phyloP scores from a whole-genome alignment of 768 basidiomycete species.

The Pisolithus marmoratus region DNA sequence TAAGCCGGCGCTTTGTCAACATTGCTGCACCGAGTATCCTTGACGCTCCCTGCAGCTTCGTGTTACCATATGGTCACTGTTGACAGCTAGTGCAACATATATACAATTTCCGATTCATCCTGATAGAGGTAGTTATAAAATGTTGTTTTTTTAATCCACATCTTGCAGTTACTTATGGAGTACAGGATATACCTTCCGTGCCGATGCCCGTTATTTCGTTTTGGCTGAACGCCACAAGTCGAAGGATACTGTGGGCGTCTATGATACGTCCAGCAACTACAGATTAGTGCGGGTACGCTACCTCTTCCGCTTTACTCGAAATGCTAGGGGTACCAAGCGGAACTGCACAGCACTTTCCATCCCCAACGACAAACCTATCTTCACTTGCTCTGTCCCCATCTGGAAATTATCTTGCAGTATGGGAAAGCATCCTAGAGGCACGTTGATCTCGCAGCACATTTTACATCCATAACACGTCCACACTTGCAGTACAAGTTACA shows the following conservation, averaged over 20 bases:
- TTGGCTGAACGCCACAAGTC: conserved; percentile 88
- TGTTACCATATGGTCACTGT: conserved; percentile 80
- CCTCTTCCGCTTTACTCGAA: conserved; percentile 1
- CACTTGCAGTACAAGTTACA: conserved; percentile 64
- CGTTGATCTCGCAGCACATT: conserved; percentile 6
- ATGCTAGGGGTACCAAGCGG: conserved; percentile 15
- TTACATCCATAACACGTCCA: background rate
- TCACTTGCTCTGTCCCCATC: conserved; percentile 72
- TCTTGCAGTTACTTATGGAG: background rate
- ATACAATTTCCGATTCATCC: conserved; percentile 84
- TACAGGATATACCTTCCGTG: conserved; percentile 69
- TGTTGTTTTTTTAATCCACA: background rate
- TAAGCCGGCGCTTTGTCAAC: conserved; percentile 39
- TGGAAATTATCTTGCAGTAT: conserved; percentile 70
- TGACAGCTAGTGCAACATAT: conserved; percentile 68
- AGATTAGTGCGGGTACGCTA: conserved; percentile 59
- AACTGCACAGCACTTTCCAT: conserved; percentile 65
- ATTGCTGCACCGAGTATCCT: conserved; percentile 1
- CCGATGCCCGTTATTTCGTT: conserved; percentile 79
- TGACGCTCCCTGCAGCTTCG: conserved; percentile 50
- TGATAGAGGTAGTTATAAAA: conserved; percentile 52
- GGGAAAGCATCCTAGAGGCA: conserved; percentile 85
- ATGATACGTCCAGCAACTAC: conserved; percentile 67
- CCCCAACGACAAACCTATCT: conserved; percentile 68
- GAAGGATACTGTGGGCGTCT: conserved; percentile 81